Evolutionary conservation across 306 rosid species (phyloP), one percentile per base, ranked within the genome.

Genomic region (Quercus parvula): DNA sequence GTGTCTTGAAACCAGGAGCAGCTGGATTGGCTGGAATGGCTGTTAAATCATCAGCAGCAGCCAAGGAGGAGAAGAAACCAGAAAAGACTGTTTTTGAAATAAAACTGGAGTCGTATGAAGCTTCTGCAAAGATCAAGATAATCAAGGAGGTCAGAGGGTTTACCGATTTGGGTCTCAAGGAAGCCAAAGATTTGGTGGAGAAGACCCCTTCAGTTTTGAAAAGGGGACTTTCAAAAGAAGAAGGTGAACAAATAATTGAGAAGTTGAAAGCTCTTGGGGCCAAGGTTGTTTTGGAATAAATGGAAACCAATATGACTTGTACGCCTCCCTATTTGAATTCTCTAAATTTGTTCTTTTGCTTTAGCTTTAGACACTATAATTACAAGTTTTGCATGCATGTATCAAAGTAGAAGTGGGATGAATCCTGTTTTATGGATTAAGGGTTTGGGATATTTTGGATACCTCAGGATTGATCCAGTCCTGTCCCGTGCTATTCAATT

Each of bases 261-360:
- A 94, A 94, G 84, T 15, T 92, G 92, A 92, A 89, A 88, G 93
- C 96, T 75, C 89, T 94, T 58, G 97, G 98, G 11, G 98, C 97
- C 8, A 90, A 89, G 74, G 97, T 94, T 80, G 85, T 92, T 74
- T 77, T 94, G 77, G 97, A 94, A 81, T 94, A 88, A 92, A 74
- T 35, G 68, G 5, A 72, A 28, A 3, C 72, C 41, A 46, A 33
- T 68, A 3, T 2, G 1, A 68, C 38, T 18, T 33, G 52, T 35
- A 68, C 0, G 72, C 38, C 14, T 49, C 64, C 66, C 52, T 62
- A 55, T 22, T 13, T 4, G 12, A 71, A 58, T 57, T 35, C 19
- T 19, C 46, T 14, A 5, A 55, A 38, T 17, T 51, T n/a, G 1
- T 30, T 22, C 28, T 56, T 61, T 56, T 27, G 25, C 3, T 41